Percentiles rank a stretch among this genome's conserved stretches.
Conservation (phyloP, 2,329 filamentous ascomycete genomes). For the Aspergillus ibericus region DNA sequence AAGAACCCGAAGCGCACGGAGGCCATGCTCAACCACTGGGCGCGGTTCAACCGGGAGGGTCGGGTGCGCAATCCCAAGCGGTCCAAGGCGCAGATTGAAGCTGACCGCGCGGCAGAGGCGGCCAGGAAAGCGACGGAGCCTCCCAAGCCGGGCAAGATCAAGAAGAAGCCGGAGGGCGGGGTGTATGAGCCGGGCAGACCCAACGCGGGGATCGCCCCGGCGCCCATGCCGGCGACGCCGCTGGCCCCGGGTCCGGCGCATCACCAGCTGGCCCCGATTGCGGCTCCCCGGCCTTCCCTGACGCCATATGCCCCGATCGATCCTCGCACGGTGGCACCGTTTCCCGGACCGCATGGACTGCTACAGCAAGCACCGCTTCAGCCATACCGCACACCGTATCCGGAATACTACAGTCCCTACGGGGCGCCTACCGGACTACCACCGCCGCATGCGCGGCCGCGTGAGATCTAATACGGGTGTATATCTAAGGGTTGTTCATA, state of each 20-base stretch:
- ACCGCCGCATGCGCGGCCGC: slow-evolving; percentile 21
- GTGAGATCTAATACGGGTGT: slow-evolving; percentile 2
- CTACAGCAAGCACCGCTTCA: slow-evolving; percentile 23
- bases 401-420: slow-evolving; percentile 25
- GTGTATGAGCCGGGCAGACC: slow-evolving; percentile 20
- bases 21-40: slow-evolving; percentile 49
- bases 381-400: slow-evolving; percentile 27
- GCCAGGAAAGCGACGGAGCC: slow-evolving; percentile 27
- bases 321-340: slow-evolving; percentile 21
- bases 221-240: slow-evolving; percentile 15
- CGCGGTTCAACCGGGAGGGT: slow-evolving; percentile 44
- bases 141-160: slow-evolving; percentile 27
- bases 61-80: slow-evolving; percentile 47
- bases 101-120: slow-evolving; percentile 36
- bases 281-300: slow-evolving; percentile 20
- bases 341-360: slow-evolving; percentile 18
- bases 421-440: slow-evolving; percentile 17
- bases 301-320: slow-evolving; percentile 33
- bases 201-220: slow-evolving; percentile 22
- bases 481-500: neutral
- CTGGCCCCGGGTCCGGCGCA: slow-evolving; percentile 18
- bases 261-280: slow-evolving; percentile 21
- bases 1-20: slow-evolving; percentile 47
- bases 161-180: slow-evolving; percentile 24
- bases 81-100: slow-evolving; percentile 46